These are phyloP conservation scores for Phytopythium ostracodes DNA, from an alignment of 352 stramenopile species.

Conservation along the genomic window DNA sequence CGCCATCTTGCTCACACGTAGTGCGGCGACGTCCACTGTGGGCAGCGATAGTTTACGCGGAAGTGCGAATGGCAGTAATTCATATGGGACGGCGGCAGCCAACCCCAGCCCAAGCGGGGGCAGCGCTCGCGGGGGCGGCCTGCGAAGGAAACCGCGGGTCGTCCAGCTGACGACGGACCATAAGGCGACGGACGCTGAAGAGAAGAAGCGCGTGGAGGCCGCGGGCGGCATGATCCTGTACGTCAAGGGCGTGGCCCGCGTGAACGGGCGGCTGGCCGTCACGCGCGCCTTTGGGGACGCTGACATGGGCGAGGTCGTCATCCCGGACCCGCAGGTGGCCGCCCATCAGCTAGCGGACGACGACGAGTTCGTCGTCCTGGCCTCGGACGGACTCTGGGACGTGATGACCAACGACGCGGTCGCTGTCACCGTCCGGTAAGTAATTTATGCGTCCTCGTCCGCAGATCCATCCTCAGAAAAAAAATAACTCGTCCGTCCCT, in stretches of 20 bases:
- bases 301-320: slow-evolving; percentile 55
- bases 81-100: too few relatives aligned
- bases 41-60: not conserved
- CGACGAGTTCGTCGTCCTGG: slow-evolving; percentile 77
- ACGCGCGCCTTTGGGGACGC: slow-evolving; percentile 67
- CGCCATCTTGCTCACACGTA: slow-evolving; percentile 51
- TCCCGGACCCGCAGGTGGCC: slow-evolving; percentile 59
- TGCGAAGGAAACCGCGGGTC: slow-evolving; percentile 14
- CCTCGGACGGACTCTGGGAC: slow-evolving; percentile 76
- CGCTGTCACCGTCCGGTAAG: slow-evolving; percentile 48
- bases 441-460: slow-evolving; percentile 5
- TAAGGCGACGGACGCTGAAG: slow-evolving; percentile 59
- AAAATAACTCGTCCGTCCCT: too few relatives aligned
- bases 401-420: slow-evolving; percentile 69
- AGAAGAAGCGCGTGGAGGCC: slow-evolving; percentile 68
- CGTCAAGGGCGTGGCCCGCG: slow-evolving; percentile 63
- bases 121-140: not conserved
- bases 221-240: slow-evolving; percentile 70
- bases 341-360: slow-evolving; percentile 35
- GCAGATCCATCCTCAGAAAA: too few relatives aligned
- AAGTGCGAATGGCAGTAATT: too few relatives aligned
- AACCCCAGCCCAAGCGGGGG: not conserved
- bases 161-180: slow-evolving; percentile 68
- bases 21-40: slow-evolving; percentile 11
- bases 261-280: slow-evolving; percentile 68